These are phyloP conservation scores for Teratosphaeria destructans DNA, from an alignment of 2,329 filamentous ascomycete species.

Conservation along the genomic window DNA sequence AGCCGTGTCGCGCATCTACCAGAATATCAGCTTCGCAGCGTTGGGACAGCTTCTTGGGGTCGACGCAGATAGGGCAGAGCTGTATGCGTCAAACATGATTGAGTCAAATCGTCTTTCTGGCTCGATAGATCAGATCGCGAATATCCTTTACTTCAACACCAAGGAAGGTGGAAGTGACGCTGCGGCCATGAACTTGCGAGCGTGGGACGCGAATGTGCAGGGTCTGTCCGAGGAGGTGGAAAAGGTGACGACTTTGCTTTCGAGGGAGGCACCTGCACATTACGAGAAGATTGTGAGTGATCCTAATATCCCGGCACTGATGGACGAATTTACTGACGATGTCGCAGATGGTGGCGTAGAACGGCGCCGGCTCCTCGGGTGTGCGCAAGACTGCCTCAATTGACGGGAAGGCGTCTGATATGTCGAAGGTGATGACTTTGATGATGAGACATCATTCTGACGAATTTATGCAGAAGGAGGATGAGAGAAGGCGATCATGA, in stretches of 20 bases:
- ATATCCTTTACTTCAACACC: constrained; percentile 77
- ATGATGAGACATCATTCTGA: background rate
- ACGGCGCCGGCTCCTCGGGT: background rate
- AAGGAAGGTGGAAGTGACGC: constrained; percentile 45
- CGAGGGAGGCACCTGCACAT: constrained; percentile 62
- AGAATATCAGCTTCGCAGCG: constrained; percentile 49
- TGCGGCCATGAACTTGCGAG: constrained; percentile 57
- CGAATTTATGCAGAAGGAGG: background rate
- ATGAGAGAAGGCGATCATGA: background rate
- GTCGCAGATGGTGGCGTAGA: background rate
- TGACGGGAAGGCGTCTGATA: background rate
- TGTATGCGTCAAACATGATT: constrained; percentile 89
- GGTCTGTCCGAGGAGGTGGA: constrained; percentile 82
- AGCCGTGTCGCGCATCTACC: constrained; percentile 55
- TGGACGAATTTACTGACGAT: background rate
- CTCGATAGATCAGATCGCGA: constrained; percentile 87
- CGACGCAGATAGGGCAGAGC: constrained; percentile 71
- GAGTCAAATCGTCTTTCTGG: constrained; percentile 83
- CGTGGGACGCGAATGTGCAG: constrained; percentile 85
- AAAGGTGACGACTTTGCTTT: constrained; percentile 68
- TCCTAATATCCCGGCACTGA: background rate
- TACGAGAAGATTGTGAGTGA: constrained; percentile 24
- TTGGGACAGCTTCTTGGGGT: constrained; percentile 70
- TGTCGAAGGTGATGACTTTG: background rate
- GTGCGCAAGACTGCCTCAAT: background rate